These are phyloP conservation scores for Nothopassalora personata DNA, from an alignment of 2,329 filamentous ascomycete genomes.

Conservation along the genomic window DNA sequence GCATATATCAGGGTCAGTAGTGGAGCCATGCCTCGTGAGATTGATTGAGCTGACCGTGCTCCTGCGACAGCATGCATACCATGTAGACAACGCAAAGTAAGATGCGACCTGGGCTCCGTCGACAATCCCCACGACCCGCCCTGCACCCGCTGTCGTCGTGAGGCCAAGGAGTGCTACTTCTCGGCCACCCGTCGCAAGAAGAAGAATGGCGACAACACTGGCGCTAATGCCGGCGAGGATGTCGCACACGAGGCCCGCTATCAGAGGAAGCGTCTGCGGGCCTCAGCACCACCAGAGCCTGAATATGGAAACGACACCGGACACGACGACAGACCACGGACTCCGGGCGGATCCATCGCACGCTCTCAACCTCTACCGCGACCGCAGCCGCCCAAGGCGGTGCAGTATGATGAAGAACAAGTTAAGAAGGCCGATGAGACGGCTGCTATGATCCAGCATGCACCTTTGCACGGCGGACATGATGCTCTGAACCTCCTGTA, in stretches of 20 bases:
- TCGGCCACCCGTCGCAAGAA: slow-evolving; percentile 90
- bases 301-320: slow-evolving; percentile 43
- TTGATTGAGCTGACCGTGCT: slow-evolving; percentile 8
- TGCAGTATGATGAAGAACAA: slow-evolving; percentile 46
- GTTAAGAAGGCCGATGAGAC: slow-evolving; percentile 56
- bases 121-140: slow-evolving; percentile 92
- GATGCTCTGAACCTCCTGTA: slow-evolving; percentile 89
- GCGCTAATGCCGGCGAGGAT: slow-evolving; percentile 38
- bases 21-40: background rate
- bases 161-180: slow-evolving; percentile 97
- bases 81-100: slow-evolving; percentile 53
- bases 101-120: slow-evolving; percentile 63
- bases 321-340: slow-evolving; percentile 56
- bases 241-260: slow-evolving; percentile 66
- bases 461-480: slow-evolving; percentile 81
- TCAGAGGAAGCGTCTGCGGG: slow-evolving; percentile 60
- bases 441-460: slow-evolving; percentile 54
- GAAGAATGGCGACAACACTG: slow-evolving; percentile 54
- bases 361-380: slow-evolving; percentile 61
- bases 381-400: slow-evolving; percentile 41
- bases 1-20: slow-evolving; percentile 26
- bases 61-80: slow-evolving; percentile 46
- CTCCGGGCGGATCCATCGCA: slow-evolving; percentile 61
- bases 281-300: slow-evolving; percentile 35
- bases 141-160: slow-evolving; percentile 85